phyloP scores from a whole-genome alignment of 768 basidiomycete species.

The Pisolithus sp. region DNA sequence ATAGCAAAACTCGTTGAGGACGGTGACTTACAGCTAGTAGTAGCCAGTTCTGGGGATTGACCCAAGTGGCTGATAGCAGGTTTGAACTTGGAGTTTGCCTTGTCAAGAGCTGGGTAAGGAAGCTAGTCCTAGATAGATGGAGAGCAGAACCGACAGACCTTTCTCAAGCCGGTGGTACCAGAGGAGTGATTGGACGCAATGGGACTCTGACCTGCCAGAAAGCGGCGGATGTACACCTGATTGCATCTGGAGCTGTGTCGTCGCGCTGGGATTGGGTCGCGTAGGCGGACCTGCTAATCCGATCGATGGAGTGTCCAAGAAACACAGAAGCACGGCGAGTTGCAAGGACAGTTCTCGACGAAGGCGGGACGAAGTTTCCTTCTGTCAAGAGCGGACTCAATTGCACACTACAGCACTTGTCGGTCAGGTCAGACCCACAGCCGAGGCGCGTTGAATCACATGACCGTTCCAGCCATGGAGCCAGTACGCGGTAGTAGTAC shows the following conservation, averaged over 20 bases:
- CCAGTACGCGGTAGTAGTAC: background rate
- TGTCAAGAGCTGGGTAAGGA: background rate
- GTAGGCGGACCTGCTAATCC: background rate
- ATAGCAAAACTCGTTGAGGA: background rate
- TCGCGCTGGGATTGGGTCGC: background rate
- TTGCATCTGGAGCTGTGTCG: slow-evolving; percentile 28
- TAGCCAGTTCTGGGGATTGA: background rate
- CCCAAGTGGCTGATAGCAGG: slow-evolving; percentile 27
- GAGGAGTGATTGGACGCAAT: background rate
- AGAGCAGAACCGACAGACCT: background rate
- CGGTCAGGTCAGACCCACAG: no score
- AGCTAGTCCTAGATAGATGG: background rate
- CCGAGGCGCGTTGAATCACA: slow-evolving; percentile 10
- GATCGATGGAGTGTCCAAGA: background rate
- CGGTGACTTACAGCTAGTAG: background rate
- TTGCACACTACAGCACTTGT: no score
- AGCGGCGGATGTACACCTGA: slow-evolving; percentile 16
- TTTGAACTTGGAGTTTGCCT: slow-evolving; percentile 39
- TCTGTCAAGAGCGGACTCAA: background rate
- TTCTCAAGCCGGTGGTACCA: background rate
- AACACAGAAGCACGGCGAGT: no score
- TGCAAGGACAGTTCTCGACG: no score
- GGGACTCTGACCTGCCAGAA: background rate
- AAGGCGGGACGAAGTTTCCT: no score
- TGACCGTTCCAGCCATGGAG: slow-evolving; percentile 16